Evolutionary conservation across 1,139 yeast genomes (phyloP), one percentile per base, ranked within the genome.

Genomic region (Yamadazyma dushanensis): DNA sequence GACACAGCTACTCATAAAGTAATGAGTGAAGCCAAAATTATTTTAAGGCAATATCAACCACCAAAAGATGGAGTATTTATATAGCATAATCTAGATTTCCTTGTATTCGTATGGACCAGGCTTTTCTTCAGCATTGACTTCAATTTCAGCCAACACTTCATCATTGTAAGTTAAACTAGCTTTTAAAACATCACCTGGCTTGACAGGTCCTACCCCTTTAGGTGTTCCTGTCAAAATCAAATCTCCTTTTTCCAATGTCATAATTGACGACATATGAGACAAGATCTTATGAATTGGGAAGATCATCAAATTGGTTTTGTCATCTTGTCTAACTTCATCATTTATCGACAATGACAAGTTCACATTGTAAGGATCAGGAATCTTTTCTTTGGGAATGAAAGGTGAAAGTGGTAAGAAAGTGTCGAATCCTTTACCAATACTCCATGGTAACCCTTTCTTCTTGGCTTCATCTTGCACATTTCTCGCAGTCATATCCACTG

Each of bases 401-500:
- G 68, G 61, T 7, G 95, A 82, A 16, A 92, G 62, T 2, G 98
- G 98, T 56, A 87, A 70, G 59, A 92, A 92, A 0, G 98, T 92
- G 56, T 92, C 98, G 57, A 89, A 92, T 0, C 98, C 98, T 59
- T 92, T 94, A 26, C 94, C 96, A 49, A 90, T 87, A 4, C 94
- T 66, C 99, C 99, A 92, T 10, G 98, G 98, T 39, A 92, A 72
- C 2, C 98, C 97, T 59, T 88, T 88, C 65, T 75, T 77, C 63
- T 92, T 94, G 34, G 97, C 97, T 54, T 83, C 96, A 53, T 85
- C 90, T 62, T 92, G 99, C 22, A 92, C 95, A 54, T 90, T 89
- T 58, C 98, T 76, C 0, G 96, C 98, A 7, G 98, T 92, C 74
- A 92, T 74, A 58, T 92, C 98, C 37, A 92, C 76, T 1, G 97